phyloP scores from a whole-genome alignment of 2,329 filamentous ascomycete species.

The Dothidotthia symphoricarpi region DNA sequence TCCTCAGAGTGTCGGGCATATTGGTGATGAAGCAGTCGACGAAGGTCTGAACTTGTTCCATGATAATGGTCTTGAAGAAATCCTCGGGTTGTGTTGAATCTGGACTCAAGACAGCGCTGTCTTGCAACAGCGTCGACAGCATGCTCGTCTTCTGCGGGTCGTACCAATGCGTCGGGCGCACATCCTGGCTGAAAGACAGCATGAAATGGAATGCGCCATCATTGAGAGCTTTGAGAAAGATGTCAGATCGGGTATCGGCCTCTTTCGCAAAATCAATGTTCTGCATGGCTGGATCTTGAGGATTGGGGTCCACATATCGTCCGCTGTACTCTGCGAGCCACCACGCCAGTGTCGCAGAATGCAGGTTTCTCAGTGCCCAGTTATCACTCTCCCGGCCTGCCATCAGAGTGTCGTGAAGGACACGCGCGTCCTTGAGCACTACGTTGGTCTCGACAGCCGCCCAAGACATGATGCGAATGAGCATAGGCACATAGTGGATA shows the following conservation, averaged over 20 bases:
- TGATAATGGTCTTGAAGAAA: slow-evolving; percentile 69
- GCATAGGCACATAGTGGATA: slow-evolving; percentile 79
- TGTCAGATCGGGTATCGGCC: slow-evolving; percentile 66
- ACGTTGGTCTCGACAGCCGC: slow-evolving; percentile 72
- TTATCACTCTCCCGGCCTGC: slow-evolving; percentile 63
- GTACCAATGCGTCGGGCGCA: slow-evolving; percentile 79
- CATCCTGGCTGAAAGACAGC: slow-evolving; percentile 77
- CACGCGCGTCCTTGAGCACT: slow-evolving; percentile 66
- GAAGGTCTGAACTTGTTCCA: slow-evolving; percentile 81
- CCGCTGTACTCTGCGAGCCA: slow-evolving; percentile 95
- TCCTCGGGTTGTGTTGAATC: slow-evolving; percentile 68
- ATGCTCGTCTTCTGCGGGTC: slow-evolving; percentile 82
- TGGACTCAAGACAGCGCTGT: slow-evolving; percentile 66
- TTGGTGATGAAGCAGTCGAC: slow-evolving; percentile 93
- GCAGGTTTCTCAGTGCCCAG: slow-evolving; percentile 73
- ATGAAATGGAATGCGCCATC: slow-evolving; percentile 93
- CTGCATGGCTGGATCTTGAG: slow-evolving; percentile 47
- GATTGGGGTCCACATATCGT: slow-evolving; percentile 74
- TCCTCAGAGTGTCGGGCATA: slow-evolving; percentile 86
- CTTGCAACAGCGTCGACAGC: slow-evolving; percentile 77
- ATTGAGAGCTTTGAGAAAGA: slow-evolving; percentile 74
- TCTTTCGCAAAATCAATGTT: slow-evolving; percentile 66
- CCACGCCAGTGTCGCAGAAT: slow-evolving; percentile 75
- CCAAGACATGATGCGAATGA: slow-evolving; percentile 72
- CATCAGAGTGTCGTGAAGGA: slow-evolving; percentile 68